Base-by-base conservation (phyloP, 345 rosid genomes). In the Iberis pinnata region DNA sequence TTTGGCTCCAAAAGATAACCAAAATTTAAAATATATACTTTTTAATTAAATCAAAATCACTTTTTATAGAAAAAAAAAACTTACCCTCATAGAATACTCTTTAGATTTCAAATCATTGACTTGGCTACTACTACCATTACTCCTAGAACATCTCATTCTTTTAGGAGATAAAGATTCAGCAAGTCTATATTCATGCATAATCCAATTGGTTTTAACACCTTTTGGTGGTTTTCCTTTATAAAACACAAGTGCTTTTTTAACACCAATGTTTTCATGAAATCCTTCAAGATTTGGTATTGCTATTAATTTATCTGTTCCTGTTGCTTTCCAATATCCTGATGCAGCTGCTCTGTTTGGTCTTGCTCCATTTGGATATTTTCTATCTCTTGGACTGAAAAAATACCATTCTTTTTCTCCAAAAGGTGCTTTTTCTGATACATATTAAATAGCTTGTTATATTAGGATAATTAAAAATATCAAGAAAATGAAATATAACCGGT, bases 401-500 rank as follows among this genome's bases (percentile, higher is more conserved):
- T n/a, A 92, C 98, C 98, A 92, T 50, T 92, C 98, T 67, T 88
- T 92, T 86, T 92, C 98, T 0, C 98, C 93, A 53, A 80, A 85
- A 7, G 77, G 73, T 24, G 98, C 89, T 48, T 56, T 80, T 29
- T 35, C 98, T 92, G 76, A 57, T 56, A 12, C 49, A 61, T n/a
- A n/a, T n/a, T n/a, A 8, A 41, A 3, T 27, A 55, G 6, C 35
- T 6, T 41, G 40, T 52, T 44, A 50, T 4, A 48, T 7, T 26
- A 26, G 8, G 49, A 17, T 47, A 18, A 14, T 9, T 1, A 41
- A 7, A 16, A 4, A 16, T 14, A 39, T 14, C 15, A 52, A 31
- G 7, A 18, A 49, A 32, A 48, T 2, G 16, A 43, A 44, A 29
- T 15, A 15, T 35, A 35, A 3, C 6, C 29, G 29, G n/a, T n/a